These are phyloP conservation scores for Phytomonas francai DNA, from an alignment of 208 protist genomes.

Conservation along the genomic window DNA sequence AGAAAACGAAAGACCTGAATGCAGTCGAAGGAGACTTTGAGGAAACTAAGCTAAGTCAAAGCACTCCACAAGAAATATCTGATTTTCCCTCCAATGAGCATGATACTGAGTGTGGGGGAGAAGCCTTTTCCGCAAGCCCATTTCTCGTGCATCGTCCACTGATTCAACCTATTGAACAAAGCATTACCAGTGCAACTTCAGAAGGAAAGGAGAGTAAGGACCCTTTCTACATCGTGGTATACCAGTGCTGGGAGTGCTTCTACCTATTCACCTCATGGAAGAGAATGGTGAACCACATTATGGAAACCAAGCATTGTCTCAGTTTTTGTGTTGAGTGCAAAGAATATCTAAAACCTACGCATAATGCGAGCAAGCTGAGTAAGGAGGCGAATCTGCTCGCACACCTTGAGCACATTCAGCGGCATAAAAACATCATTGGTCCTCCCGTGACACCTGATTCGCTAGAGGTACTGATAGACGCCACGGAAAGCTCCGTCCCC, in stretches of 20 bases:
- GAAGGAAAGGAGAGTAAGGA: conserved; percentile 9
- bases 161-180: background rate
- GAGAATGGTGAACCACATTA: conserved; percentile 33
- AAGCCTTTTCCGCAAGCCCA: conserved; percentile 11
- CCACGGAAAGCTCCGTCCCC: conserved; percentile 13
- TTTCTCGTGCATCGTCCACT: conserved; percentile 20
- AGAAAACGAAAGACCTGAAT: background rate
- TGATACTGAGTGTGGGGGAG: conserved; percentile 7
- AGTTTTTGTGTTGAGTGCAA: conserved; percentile 30
- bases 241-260: conserved; percentile 61
- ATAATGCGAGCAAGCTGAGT: conserved; percentile 1
- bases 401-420: conserved; percentile 24
- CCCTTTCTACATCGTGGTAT: conserved; percentile 42
- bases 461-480: conserved; percentile 54
- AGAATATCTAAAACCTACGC: background rate
- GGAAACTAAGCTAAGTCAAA: background rate
- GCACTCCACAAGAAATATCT: background rate
- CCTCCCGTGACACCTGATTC: conserved; percentile 26
- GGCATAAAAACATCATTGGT: conserved; percentile 32
- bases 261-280: conserved; percentile 48
- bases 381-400: conserved; percentile 15
- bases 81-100: background rate
- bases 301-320: conserved; percentile 25
- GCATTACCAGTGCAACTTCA: background rate
- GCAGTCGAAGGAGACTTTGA: background rate